Base-by-base conservation (phyloP, 2,329 filamentous ascomycete genomes). In the Penicillium sp. region DNA sequence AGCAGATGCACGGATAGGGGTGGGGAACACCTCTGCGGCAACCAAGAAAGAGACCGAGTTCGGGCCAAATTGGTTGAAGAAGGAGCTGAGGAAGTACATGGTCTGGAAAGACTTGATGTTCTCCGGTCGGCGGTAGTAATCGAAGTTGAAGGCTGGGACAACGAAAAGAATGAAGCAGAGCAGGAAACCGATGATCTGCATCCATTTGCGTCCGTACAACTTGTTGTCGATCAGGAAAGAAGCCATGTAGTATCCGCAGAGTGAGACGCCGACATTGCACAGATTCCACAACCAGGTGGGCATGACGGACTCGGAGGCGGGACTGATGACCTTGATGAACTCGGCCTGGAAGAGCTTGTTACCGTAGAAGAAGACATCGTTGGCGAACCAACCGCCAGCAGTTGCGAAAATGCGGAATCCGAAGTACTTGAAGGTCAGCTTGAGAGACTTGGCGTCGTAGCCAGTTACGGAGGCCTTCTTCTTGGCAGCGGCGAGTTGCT, bases 21-120 rank as follows among this genome's bases (percentile, higher is more conserved):
- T 95, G 9, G 92, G 92, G 79, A 89, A 97, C n/a, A 95, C 89
- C 71, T 97, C 92, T 36, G 89, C 92, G 36, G 92, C 92, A 30
- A 95, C 88, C 59, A 97, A 82, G 87, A 97, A 97, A 55, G 91
- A 95, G 64, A 96, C 90, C 39, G 84, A 86, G 80, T 97, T 97
- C 72, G 92, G 92, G 11, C 92, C 92, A 65, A 97, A 97, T 70
- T 97, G 92, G 80, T 96, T 96, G 84, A 97, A 97, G 79, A 97
- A 97, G 19, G 89, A 95, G 7, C 89, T 95, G 61, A 97, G 72
- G 76, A 95, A 96, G 80, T 96, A 96, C 89, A 97, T 95, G 67
- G 91, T 84, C 77, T 96, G 91, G 84, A 97, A 97, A n/a, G 80
- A 77, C 65, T 89, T 84, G 69, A 96, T 86, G 62, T 89, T 82